These are phyloP conservation scores for Verticillium nonalfalfae DNA, from an alignment of 2,329 filamentous ascomycete species.

Conservation along the genomic window DNA sequence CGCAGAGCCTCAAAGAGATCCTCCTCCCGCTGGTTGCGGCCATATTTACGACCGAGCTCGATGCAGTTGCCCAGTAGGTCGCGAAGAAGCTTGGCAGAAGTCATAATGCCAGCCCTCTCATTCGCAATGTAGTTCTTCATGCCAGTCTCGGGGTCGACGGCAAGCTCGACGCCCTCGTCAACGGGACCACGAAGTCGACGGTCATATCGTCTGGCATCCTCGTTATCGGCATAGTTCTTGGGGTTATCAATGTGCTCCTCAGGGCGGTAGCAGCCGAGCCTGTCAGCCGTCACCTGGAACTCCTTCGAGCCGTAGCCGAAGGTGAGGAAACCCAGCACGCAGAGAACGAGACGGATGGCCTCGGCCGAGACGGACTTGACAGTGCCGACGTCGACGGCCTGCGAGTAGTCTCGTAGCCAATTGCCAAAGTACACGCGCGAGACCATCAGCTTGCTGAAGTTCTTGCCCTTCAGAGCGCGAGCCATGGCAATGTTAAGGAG, in stretches of 20 bases:
- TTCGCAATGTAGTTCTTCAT: constrained; percentile 96
- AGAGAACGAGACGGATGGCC: constrained; percentile 83
- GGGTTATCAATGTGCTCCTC: constrained; percentile 78
- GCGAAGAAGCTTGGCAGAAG: constrained; percentile 71
- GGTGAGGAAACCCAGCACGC: constrained; percentile 83
- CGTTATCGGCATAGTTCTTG: constrained; percentile 77
- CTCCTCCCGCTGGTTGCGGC: constrained; percentile 51
- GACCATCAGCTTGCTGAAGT: constrained; percentile 82
- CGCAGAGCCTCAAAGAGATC: constrained; percentile 85
- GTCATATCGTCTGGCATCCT: constrained; percentile 80
- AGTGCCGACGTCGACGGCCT: constrained; percentile 88
- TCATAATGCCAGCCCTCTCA: constrained; percentile 71
- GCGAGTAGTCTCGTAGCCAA: constrained; percentile 89
- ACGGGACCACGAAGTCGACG: constrained; percentile 73
- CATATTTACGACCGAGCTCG: constrained; percentile 72
- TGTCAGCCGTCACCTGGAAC: constrained; percentile 75
- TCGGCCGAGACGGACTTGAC: constrained; percentile 87
- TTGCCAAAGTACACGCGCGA: constrained; percentile 90
- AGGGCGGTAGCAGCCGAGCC: constrained; percentile 74
- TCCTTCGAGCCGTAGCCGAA: constrained; percentile 80
- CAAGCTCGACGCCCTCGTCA: constrained; percentile 71
- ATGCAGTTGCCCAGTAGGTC: constrained; percentile 68
- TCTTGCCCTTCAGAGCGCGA: constrained; percentile 55
- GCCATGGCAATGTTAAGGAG: constrained; percentile 65
- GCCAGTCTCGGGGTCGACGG: constrained; percentile 67